These are phyloP conservation scores for Cordyceps cicadae DNA, from an alignment of 2,329 filamentous ascomycete species.

Conservation along the genomic window DNA sequence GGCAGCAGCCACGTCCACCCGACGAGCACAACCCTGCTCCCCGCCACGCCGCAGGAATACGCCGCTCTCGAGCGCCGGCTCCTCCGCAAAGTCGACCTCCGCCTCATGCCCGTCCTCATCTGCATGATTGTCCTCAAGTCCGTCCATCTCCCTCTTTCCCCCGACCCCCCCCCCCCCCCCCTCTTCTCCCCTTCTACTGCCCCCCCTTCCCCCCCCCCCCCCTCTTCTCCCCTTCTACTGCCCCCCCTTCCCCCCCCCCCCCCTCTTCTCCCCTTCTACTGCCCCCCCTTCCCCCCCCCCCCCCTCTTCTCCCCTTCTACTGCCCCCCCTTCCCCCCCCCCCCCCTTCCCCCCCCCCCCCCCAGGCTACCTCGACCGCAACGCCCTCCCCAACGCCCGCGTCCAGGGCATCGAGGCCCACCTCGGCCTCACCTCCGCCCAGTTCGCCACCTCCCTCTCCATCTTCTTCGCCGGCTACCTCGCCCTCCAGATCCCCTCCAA, in stretches of 20 bases:
- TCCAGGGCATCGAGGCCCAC: conserved; percentile 50
- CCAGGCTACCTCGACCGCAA: conserved; percentile 39
- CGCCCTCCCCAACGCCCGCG: conserved; percentile 26
- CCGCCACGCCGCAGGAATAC: neutral
- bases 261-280: no score
- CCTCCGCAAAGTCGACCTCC: conserved; percentile 43
- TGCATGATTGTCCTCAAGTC: conserved; percentile 46
- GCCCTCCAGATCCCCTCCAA: conserved; percentile 57
- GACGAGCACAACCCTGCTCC: no score
- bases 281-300: no score
- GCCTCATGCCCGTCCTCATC: conserved; percentile 44
- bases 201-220: no score
- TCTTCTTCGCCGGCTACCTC: conserved; percentile 55
- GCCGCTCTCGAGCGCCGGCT: conserved; percentile 22
- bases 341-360: no score
- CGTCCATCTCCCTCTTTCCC: neutral
- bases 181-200: no score
- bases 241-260: no score
- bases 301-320: no score
- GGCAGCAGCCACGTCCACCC: neutral
- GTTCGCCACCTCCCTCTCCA: conserved; percentile 50
- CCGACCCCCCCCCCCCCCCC: no score
- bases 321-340: no score
- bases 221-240: no score
- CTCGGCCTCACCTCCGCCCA: conserved; percentile 45